Conservation (phyloP, 306 rosid species). For the Vicia villosa region DNA sequence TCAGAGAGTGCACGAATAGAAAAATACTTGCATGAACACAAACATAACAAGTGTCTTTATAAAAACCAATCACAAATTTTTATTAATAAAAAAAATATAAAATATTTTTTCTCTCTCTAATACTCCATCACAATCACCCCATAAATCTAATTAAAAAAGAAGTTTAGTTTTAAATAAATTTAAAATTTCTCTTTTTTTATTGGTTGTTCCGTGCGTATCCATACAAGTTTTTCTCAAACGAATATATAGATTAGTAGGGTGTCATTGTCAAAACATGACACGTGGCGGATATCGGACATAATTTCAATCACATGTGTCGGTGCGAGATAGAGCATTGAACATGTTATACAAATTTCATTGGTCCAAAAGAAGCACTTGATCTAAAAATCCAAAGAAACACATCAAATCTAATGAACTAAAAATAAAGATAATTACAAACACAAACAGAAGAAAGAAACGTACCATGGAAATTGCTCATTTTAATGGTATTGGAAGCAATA, state of each 20-base stretch:
- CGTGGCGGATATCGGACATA: not conserved
- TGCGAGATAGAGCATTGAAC: not conserved
- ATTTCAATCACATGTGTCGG: not conserved
- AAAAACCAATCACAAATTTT: too few species aligned
- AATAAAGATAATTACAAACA: not conserved
- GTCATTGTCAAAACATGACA: not conserved
- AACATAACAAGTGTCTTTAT: too few species aligned
- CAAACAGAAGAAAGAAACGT: not conserved
- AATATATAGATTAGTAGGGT: not conserved
- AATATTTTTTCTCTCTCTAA: too few species aligned
- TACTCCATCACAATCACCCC: too few species aligned
- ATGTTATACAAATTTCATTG: not conserved
- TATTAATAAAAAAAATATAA: too few species aligned
- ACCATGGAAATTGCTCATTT: slow-evolving; percentile 75
- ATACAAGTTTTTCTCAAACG: too few species aligned
- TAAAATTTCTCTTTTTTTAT: too few species aligned
- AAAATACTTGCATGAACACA: too few species aligned
- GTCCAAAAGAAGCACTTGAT: not conserved
- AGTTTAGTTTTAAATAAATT: too few species aligned
- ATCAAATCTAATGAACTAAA: not conserved
- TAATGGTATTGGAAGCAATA: slow-evolving; percentile 79
- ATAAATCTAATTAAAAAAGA: too few species aligned
- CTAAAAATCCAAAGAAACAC: not conserved
- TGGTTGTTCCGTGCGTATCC: too few species aligned
- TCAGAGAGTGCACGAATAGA: too few species aligned